phyloP scores from a whole-genome alignment of 495 filamentous ascomycete genomes.

The Talaromyces liani region DNA sequence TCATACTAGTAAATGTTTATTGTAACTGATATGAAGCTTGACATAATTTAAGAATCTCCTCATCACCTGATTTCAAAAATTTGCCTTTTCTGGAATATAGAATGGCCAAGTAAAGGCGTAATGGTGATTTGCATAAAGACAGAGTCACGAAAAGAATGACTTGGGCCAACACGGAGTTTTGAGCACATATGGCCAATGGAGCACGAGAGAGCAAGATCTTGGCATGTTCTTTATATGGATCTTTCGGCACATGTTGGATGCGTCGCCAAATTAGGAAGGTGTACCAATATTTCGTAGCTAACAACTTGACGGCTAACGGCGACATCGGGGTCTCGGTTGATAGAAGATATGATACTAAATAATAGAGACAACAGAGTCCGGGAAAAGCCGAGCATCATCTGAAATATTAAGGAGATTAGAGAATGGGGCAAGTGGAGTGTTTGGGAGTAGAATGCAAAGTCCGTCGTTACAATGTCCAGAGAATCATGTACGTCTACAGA shows the following conservation, averaged over 20 bases:
- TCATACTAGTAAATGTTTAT: too few relatives aligned
- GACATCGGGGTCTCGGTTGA: not conserved
- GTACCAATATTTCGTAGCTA: not conserved
- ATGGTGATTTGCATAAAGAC: too few relatives aligned
- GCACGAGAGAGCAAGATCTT: not conserved
- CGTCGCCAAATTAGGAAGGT: not conserved
- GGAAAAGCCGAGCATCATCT: not conserved
- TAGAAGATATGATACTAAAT: not conserved
- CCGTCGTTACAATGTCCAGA: not conserved
- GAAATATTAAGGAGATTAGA: not conserved
- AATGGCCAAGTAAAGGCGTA: too few relatives aligned
- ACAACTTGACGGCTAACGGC: not conserved
- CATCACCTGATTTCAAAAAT: too few relatives aligned
- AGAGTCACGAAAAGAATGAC: too few relatives aligned
- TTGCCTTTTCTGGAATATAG: too few relatives aligned
- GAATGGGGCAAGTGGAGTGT: not conserved
- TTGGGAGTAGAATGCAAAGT: too few relatives aligned
- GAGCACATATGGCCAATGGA: not conserved
- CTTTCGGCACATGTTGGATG: not conserved
- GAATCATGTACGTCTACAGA: not conserved
- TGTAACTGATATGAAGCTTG: too few relatives aligned
- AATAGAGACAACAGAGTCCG: not conserved
- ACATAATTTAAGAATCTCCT: too few relatives aligned
- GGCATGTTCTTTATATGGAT: not conserved
- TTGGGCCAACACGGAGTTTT: not conserved